Percentiles rank a stretch among this genome's conserved stretches.
Evolutionary conservation across 495 filamentous ascomycete genomes (phyloP).

Genomic region (Penicillium argentinense): DNA sequence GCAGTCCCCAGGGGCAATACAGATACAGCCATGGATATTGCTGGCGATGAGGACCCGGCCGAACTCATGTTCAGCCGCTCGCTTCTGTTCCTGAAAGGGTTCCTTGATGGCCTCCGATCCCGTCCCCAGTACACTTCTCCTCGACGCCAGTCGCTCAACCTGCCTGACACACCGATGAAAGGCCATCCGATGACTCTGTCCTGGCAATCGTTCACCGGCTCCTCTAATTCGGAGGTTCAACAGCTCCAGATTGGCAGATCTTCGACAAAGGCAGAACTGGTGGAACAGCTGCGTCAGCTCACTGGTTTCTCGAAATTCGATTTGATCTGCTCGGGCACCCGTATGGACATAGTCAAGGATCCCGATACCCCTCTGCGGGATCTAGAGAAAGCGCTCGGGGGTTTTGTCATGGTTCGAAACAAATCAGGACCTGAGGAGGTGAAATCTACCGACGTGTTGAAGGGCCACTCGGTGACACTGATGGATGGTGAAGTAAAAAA

Average conservation of each 20-base stretch:
- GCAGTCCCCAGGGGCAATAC: constrained; percentile 39
- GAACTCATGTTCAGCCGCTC: constrained; percentile 67
- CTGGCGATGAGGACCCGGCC: constrained; percentile 46
- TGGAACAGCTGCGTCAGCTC: constrained; percentile 59
- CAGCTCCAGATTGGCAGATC: constrained; percentile 61
- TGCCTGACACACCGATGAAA: constrained; percentile 43
- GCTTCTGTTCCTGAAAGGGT: constrained; percentile 56
- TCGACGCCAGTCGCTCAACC: constrained; percentile 33
- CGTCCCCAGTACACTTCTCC: constrained; percentile 55
- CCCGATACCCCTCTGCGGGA: constrained; percentile 38
- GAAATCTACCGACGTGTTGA: constrained; percentile 21
- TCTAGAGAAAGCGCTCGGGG: constrained; percentile 46
- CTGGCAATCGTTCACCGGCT: constrained; percentile 71
- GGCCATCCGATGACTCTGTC: constrained; percentile 65
- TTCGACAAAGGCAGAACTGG: constrained; percentile 68
- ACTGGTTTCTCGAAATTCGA: constrained; percentile 71
- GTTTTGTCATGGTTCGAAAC: constrained; percentile 58
- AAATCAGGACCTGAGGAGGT: constrained; percentile 38
- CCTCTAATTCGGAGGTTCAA: constrained; percentile 53
- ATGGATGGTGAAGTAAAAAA: constrained; percentile 76
- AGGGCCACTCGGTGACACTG: constrained; percentile 38
- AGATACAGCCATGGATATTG: constrained; percentile 51
- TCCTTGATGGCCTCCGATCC: constrained; percentile 53
- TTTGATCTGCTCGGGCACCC: constrained; percentile 48
- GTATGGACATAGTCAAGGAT: too few species aligned